phyloP scores from a whole-genome alignment of 192 early-diverging fungal genomes.

The Entomortierella parvispora region DNA sequence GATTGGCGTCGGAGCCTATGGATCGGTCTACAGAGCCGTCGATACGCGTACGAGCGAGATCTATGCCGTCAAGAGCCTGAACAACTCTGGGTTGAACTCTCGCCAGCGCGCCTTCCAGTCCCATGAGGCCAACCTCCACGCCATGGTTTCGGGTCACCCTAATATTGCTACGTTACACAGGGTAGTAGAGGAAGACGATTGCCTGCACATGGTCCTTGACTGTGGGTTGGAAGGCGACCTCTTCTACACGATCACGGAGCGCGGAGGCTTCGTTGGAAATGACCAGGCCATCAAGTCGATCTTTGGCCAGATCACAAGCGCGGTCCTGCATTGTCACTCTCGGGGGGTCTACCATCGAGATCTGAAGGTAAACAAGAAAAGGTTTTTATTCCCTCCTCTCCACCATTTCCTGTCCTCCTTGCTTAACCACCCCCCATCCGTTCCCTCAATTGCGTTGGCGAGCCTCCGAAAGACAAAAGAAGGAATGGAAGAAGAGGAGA shows the following conservation, averaged over 20 bases:
- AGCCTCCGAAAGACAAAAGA: too few relatives aligned
- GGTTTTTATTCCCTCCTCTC: not conserved
- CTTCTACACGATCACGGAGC: conserved; percentile 90
- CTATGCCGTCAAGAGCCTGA: conserved; percentile 81
- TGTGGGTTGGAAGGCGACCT: conserved; percentile 90
- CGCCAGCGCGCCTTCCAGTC: conserved; percentile 72
- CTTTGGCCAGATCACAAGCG: conserved; percentile 85
- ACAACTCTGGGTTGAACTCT: conserved; percentile 64
- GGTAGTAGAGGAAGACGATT: conserved; percentile 69
- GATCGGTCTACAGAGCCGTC: conserved; percentile 77
- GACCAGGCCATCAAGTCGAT: conserved; percentile 83
- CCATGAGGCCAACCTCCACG: conserved; percentile 73
- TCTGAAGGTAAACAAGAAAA: conserved; percentile 58
- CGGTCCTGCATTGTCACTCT: conserved; percentile 78
- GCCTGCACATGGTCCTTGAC: conserved; percentile 75
- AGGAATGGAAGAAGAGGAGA: too few relatives aligned
- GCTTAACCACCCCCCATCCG: too few relatives aligned
- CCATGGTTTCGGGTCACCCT: conserved; percentile 69
- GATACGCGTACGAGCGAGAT: conserved; percentile 61
- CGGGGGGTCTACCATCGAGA: conserved; percentile 79
- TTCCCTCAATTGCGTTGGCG: too few relatives aligned
- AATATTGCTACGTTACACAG: conserved; percentile 74
- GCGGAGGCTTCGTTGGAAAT: conserved; percentile 73
- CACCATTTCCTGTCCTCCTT: not conserved
- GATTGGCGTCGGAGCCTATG: conserved; percentile 81